Evolutionary conservation across 352 stramenopile genomes (phyloP), one percentile per base, ranked within the genome.

Genomic region (Pythium aphanidermatum): DNA sequence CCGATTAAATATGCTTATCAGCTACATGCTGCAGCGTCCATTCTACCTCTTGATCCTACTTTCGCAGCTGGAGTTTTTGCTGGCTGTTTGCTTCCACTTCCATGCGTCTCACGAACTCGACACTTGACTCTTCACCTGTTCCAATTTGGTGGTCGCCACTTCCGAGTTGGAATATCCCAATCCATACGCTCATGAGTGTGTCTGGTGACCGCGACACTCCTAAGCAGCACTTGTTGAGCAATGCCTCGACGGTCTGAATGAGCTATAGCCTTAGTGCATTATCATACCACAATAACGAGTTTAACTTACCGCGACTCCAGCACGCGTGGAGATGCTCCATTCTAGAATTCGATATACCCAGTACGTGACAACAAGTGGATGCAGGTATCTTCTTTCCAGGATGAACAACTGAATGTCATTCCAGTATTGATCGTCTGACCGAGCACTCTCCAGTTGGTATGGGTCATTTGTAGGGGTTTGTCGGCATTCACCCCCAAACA

Each of bases 371-470:
- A 90, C 40, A 0, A 90, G 34, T 19, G 77, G 77, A 28, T 90
- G 77, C 2, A 87, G 39, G 29, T 83, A 90, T 13, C 70, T 65
- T 23, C 73, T 59, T 24, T 83, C 56, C 10, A 74, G 52, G 19
- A 86, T 29, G 27, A 78, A 82, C 20, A 70, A 67, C 48, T 90
- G 77, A 34, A 87, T 86, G 26, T 86, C 74, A 34, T 90, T 90
- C 77, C 77, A 90, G 47, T 90, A 86, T 11, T 55, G 30, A 55
- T 90, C 77, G 31, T 84, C 70, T 19, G 77, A 87, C 4, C 70
- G 66, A n/a, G 63, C 63, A 26, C 65, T 82, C 57, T 90, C 77
- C 38, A 86, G 55, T 41, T 87, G 71, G 50, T 82, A 82, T 7
- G 70, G 77, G 46, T 83, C 70, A 29, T 83, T 85, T 0, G 25